A percentile compares a stretch with the other conserved stretches of the same genome.
Evolutionary conservation across 345 rosid species (phyloP).

Genomic region (Gossypium australe): DNA sequence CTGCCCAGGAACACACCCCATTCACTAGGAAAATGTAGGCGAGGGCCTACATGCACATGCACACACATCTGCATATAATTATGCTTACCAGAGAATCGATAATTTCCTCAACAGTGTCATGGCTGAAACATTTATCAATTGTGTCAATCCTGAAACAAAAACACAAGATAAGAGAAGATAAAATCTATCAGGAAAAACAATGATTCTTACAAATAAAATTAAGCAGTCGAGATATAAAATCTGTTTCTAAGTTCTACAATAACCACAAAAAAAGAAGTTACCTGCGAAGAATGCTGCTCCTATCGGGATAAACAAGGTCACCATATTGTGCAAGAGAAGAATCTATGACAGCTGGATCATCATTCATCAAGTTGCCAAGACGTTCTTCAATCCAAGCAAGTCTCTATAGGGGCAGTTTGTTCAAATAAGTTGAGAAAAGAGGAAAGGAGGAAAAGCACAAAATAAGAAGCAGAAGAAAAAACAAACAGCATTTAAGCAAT

Average conservation of each 20-base stretch:
- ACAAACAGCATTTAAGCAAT: slow-evolving; percentile 59
- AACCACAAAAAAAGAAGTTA: slow-evolving; percentile 19
- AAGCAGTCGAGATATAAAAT: not conserved
- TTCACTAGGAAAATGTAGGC: too few species aligned
- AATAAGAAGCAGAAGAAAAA: slow-evolving; percentile 15
- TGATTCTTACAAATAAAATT: not conserved
- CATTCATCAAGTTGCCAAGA: slow-evolving; percentile 71
- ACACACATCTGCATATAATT: not conserved
- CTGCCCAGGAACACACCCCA: not conserved
- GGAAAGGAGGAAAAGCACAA: not conserved
- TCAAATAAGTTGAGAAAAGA: slow-evolving; percentile 8
- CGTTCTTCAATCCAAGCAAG: slow-evolving; percentile 72
- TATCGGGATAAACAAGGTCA: slow-evolving; percentile 76
- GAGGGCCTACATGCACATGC: not conserved
- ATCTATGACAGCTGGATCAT: slow-evolving; percentile 69
- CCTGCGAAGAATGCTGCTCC: slow-evolving; percentile 58
- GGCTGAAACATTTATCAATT: slow-evolving; percentile 79
- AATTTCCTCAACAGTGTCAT: slow-evolving; percentile 86
- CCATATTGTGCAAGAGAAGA: slow-evolving; percentile 80
- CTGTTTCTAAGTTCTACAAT: not conserved
- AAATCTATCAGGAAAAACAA: not conserved
- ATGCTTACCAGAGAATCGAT: slow-evolving; percentile 67
- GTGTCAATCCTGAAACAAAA: slow-evolving; percentile 53
- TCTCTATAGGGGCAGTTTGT: slow-evolving; percentile 41
- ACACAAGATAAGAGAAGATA: not conserved